phyloP scores from a whole-genome alignment of 148 eudicot species.

The Camellia lanceoleosa region DNA sequence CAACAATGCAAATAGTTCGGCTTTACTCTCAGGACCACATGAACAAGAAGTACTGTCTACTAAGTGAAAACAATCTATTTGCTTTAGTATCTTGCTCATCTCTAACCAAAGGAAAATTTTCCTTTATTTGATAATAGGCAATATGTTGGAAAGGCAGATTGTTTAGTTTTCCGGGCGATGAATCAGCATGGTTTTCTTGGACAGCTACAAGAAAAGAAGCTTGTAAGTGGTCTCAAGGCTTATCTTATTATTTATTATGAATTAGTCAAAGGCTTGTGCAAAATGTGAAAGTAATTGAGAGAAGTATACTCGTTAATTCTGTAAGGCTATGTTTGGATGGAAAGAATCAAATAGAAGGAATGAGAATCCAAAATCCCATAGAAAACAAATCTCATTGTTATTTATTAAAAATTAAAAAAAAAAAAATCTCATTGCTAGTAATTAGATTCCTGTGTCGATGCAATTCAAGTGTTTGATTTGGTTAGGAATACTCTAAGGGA shows the following conservation, averaged over 20 bases:
- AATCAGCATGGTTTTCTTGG: constrained; percentile 88
- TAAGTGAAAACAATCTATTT: not conserved
- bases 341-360: too few species aligned
- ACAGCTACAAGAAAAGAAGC: constrained; percentile 98
- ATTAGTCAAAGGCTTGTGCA: not conserved
- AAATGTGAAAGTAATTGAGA: not conserved
- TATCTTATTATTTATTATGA: not conserved
- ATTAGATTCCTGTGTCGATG: too few species aligned
- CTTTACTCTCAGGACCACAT: constrained; percentile 96
- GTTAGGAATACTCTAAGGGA: too few species aligned
- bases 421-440: too few species aligned
- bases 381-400: too few species aligned
- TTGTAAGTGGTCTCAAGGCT: constrained; percentile 54
- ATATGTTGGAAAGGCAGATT: constrained; percentile 94
- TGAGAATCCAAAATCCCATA: too few species aligned
- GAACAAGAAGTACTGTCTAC: constrained; percentile 76
- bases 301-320: not conserved
- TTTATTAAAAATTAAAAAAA: too few species aligned
- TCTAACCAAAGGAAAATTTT: not conserved
- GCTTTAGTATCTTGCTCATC: not conserved
- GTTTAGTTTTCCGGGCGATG: constrained; percentile 96
- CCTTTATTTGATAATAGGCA: constrained; percentile 49
- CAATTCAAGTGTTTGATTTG: too few species aligned
- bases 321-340: too few species aligned
- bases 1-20: constrained; percentile 84